phyloP scores from a whole-genome alignment of 345 rosid genomes.

The Populus pruinosa region DNA sequence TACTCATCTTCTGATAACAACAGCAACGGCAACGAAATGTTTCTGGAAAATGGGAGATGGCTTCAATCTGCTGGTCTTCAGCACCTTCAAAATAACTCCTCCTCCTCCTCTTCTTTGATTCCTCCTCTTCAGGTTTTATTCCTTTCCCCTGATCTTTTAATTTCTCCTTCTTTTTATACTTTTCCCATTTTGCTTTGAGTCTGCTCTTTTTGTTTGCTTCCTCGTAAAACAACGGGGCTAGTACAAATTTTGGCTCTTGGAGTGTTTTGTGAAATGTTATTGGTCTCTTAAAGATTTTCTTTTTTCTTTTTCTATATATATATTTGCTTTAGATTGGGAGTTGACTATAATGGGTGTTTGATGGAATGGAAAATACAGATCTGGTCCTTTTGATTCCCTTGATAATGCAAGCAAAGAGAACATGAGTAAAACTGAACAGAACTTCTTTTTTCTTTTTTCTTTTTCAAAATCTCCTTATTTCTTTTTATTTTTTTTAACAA shows the following conservation, averaged over 20 bases:
- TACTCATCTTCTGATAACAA: constrained; percentile 61
- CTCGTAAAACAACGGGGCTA: neutral
- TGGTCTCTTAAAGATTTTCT: neutral
- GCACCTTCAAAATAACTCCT: constrained; percentile 47
- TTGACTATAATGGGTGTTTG: neutral
- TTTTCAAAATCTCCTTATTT: neutral
- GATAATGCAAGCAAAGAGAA: neutral
- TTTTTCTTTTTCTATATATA: neutral
- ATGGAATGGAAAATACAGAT: neutral
- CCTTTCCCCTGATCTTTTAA: neutral
- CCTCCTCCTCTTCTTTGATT: constrained; percentile 39
- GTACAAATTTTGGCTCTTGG: neutral
- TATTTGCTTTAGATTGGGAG: neutral
- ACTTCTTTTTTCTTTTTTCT: neutral
- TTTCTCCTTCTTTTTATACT: neutral
- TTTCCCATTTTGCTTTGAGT: neutral
- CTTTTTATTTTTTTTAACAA: neutral
- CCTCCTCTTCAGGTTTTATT: constrained; percentile 54
- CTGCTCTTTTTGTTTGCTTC: neutral
- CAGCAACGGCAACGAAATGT: neutral
- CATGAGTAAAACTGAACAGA: neutral
- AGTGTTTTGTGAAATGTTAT: neutral
- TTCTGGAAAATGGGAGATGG: constrained; percentile 82
- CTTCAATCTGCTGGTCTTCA: constrained; percentile 92
- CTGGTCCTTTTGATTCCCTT: constrained; percentile 7